Base-by-base conservation (phyloP, 495 filamentous ascomycete genomes). In the Astrothelium macrocarpum region DNA sequence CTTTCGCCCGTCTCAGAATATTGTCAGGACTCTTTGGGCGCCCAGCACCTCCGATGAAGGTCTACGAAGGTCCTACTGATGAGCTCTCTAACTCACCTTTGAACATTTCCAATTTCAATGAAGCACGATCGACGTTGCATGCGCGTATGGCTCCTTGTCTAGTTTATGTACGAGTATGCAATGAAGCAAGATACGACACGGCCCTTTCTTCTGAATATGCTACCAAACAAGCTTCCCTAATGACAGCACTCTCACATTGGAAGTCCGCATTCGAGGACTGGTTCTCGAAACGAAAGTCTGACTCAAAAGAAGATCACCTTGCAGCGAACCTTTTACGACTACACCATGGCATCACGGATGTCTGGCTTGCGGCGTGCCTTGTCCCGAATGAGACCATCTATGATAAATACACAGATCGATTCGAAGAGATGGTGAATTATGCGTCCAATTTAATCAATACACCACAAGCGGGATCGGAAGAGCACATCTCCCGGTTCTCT, bases 321-420 rank as follows among this genome's bases (percentile, higher is more conserved):
- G 66, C 63, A n/a, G 60, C 56, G 12, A 65, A 64, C 59, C 29
- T 65, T 16, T 61, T 68, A 7, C 66, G 63, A 28, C 60, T 68
- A 14, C 64, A 68, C 42, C 61, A 68, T 23, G n/a, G 63, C 36
- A 43, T 66, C 53, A 32, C 53, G 18, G 31, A 28, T 1, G 60
- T 66, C 18, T 66, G 64, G 66, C 39, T 68, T 14, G 31, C 29
- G 32, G 32, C 36, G 25, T 60, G 60, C 46, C 60, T 49, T 11
- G 7, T 29, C 11, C 46, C 63, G 2, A 61, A 62, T 18, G 66
- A 68, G 32, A 36, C 43, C 32, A 39, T 36, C 18, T 29, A 7
- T n/a, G 66, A 68, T 45, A 25, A 34, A 10, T 64, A 34, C 32
- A 60, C 36, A 12, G 18, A 20, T 5, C 18, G 60, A 3, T 68